Percentiles rank a stretch among this genome's conserved stretches.
phyloP scores from a whole-genome alignment of 345 rosid genomes.

The Leavenworthia alabamica region DNA sequence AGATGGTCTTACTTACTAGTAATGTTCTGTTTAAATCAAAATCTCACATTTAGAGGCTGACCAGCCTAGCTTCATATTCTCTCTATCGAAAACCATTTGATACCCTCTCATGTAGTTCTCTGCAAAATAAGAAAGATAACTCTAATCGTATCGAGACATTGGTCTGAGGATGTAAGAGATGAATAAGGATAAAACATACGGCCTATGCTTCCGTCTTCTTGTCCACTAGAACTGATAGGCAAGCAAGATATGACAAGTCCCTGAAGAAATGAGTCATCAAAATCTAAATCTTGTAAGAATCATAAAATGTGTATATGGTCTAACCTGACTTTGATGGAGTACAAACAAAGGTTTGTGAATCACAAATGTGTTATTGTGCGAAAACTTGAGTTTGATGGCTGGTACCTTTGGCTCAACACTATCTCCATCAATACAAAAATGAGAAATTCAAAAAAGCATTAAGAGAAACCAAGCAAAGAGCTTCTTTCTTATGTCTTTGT shows the following conservation, averaged over 20 bases:
- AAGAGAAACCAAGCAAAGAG: background rate
- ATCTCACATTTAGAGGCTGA: conserved; percentile 72
- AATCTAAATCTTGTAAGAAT: background rate
- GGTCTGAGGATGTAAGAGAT: background rate
- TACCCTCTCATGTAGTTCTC: conserved; percentile 85
- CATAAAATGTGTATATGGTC: background rate
- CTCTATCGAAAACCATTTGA: conserved; percentile 73
- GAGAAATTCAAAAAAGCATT: background rate
- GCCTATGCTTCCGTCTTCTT: conserved; percentile 63
- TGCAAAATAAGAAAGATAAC: conserved; percentile 29
- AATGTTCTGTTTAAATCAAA: background rate
- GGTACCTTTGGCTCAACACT: conserved; percentile 64
- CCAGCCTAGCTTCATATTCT: conserved; percentile 78
- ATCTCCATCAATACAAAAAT: conserved; percentile 14
- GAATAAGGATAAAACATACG: conserved; percentile 31
- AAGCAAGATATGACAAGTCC: conserved; percentile 56
- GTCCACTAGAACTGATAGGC: conserved; percentile 53
- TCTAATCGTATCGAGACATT: background rate
- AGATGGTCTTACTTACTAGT: background rate
- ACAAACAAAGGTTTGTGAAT: conserved; percentile 60
- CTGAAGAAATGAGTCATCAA: conserved; percentile 30
- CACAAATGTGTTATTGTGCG: conserved; percentile 60
- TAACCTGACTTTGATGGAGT: conserved; percentile 61
- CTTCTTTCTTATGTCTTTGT: background rate
- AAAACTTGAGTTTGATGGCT: conserved; percentile 54